Evolutionary conservation across 2,329 filamentous ascomycete species (phyloP).

Genomic region (Pseudocercospora vitis): DNA sequence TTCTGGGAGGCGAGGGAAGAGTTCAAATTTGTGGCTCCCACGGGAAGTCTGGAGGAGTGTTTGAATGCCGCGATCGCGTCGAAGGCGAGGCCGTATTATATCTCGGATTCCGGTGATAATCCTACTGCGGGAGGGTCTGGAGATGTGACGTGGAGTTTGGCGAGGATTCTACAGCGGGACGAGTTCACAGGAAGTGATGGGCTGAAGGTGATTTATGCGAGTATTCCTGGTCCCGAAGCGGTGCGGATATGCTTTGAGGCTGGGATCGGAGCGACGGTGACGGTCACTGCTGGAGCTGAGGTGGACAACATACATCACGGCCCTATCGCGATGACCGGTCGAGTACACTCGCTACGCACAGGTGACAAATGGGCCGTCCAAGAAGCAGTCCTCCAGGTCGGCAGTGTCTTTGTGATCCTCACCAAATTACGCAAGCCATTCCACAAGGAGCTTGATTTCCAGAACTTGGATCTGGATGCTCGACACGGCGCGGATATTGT

Average conservation of each 20-base stretch:
- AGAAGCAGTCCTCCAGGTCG: slow-evolving; percentile 25
- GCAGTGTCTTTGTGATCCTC: slow-evolving; percentile 25
- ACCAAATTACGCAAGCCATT: slow-evolving; percentile 28
- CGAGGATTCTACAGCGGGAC: slow-evolving; percentile 12
- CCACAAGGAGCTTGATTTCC: slow-evolving; percentile 26
- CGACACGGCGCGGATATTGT: slow-evolving; percentile 22
- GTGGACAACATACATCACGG: slow-evolving; percentile 23
- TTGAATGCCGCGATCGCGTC: slow-evolving; percentile 15
- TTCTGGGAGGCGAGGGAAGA: slow-evolving; percentile 26
- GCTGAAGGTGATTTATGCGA: slow-evolving; percentile 25
- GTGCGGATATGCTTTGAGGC: slow-evolving; percentile 18
- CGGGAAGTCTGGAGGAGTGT: slow-evolving; percentile 24
- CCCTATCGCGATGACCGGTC: slow-evolving; percentile 24
- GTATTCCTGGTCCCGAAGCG: slow-evolving; percentile 23
- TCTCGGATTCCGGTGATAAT: slow-evolving; percentile 30
- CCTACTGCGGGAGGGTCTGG: slow-evolving; percentile 26
- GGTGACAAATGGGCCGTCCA: slow-evolving; percentile 21
- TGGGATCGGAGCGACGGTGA: slow-evolving; percentile 19
- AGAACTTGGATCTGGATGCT: slow-evolving; percentile 19
- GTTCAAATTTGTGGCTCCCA: slow-evolving; percentile 26
- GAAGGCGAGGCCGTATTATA: slow-evolving; percentile 23
- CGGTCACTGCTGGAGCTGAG: slow-evolving; percentile 23
- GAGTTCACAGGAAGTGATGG: slow-evolving; percentile 10
- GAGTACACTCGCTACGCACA: slow-evolving; percentile 18
- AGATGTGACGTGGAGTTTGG: slow-evolving; percentile 26